Conservation (phyloP, 805 yeast species). For the Candida ascalaphidarum region DNA sequence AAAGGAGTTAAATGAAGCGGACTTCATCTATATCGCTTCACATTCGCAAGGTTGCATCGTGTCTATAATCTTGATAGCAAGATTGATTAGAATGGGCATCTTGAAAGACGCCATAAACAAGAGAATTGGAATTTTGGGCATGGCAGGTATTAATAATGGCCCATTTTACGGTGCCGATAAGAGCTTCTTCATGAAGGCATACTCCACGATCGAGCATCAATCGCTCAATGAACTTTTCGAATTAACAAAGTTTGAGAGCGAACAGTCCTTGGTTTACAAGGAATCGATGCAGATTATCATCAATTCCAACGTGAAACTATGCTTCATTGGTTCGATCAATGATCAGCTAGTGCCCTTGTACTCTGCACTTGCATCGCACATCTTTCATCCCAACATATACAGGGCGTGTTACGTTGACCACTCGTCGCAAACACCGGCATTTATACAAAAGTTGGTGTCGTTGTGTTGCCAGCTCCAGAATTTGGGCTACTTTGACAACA, state of each 20-base stretch:
- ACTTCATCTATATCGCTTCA: constrained; percentile 82
- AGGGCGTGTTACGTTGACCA: constrained; percentile 87
- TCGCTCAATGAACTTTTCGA: constrained; percentile 82
- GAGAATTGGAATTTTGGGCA: constrained; percentile 67
- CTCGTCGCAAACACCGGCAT: constrained; percentile 67
- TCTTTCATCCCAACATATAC: constrained; percentile 82
- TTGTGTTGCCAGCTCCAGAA: constrained; percentile 70
- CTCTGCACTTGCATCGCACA: constrained; percentile 75
- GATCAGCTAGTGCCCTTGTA: constrained; percentile 93
- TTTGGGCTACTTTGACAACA: constrained; percentile 76
- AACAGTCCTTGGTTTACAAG: constrained; percentile 63
- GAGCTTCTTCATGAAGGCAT: constrained; percentile 74
- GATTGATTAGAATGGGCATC: constrained; percentile 51
- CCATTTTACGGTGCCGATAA: constrained; percentile 91
- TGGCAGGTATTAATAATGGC: constrained; percentile 95
- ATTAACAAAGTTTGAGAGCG: constrained; percentile 67
- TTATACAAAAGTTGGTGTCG: constrained; percentile 66
- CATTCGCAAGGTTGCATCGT: constrained; percentile 98
- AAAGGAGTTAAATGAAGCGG: constrained; percentile 54
- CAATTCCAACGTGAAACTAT: constrained; percentile 63
- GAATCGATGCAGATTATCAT: constrained; percentile 60
- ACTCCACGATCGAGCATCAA: constrained; percentile 82
- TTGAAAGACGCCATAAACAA: constrained; percentile 30
- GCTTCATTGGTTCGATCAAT: constrained; percentile 82
- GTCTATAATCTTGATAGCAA: constrained; percentile 68